Evolutionary conservation across 768 basidiomycete genomes (phyloP).

Genomic region (Agaricus subrufescens): DNA sequence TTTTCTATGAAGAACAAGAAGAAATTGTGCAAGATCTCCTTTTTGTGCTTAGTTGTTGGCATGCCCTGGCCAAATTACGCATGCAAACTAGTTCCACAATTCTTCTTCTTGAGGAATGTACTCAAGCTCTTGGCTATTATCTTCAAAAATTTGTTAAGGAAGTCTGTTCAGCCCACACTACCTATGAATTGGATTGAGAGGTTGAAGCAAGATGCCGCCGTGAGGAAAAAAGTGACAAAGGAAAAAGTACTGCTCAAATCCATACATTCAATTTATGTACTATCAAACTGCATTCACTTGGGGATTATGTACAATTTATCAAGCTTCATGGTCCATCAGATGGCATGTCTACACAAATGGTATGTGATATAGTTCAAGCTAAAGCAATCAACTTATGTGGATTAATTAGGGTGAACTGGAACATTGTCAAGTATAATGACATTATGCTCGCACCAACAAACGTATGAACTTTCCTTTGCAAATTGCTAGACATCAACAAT

Average conservation of each 20-base stretch:
- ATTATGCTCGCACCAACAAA: constrained; percentile 33
- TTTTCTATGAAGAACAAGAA: constrained; percentile 22
- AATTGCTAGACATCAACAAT: constrained; percentile 21
- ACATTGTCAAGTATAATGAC: constrained; percentile 32
- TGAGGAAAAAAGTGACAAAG: too few relatives aligned
- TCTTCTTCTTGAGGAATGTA: constrained; percentile 18
- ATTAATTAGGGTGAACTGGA: constrained; percentile 32
- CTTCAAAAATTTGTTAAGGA: constrained; percentile 15
- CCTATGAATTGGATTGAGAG: not conserved
- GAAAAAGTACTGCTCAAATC: too few relatives aligned
- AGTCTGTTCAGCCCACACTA: too few relatives aligned
- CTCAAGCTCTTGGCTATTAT: constrained; percentile 20
- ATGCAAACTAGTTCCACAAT: constrained; percentile 26
- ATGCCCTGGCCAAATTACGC: constrained; percentile 27
- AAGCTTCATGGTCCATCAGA: constrained; percentile 30
- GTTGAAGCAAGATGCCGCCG: constrained; percentile 6
- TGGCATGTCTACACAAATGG: constrained; percentile 35
- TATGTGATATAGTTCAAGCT: constrained; percentile 12
- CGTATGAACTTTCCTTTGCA: constrained; percentile 17
- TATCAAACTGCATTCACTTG: constrained; percentile 35
- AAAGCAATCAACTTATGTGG: not conserved
- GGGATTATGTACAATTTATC: constrained; percentile 28
- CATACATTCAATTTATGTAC: constrained; percentile 23
- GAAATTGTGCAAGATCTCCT: constrained; percentile 18
- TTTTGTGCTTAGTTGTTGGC: constrained; percentile 25